Conservation (phyloP, 768 basidiomycete genomes). For the Naganishia vaughanmartiniae region DNA sequence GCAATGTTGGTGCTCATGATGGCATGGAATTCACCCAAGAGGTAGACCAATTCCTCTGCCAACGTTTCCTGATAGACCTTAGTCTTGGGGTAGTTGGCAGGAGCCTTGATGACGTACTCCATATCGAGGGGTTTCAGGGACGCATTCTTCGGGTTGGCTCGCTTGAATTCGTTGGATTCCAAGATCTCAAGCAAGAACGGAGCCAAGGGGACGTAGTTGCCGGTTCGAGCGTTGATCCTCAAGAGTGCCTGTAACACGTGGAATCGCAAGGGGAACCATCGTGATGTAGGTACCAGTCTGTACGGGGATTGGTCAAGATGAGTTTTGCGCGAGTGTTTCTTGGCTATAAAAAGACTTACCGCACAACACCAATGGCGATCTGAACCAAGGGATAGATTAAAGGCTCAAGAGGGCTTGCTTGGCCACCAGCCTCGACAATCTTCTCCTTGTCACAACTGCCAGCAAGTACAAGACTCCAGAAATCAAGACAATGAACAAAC, state of each 20-base stretch:
- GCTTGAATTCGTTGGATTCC: constrained; percentile 65
- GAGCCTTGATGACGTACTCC: constrained; percentile 78
- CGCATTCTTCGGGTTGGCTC: constrained; percentile 70
- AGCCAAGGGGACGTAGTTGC: constrained; percentile 80
- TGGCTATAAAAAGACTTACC: constrained; percentile 58
- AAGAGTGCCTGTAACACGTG: constrained; percentile 85
- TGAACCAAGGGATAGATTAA: constrained; percentile 94
- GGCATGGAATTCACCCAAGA: constrained; percentile 73
- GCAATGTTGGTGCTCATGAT: constrained; percentile 79
- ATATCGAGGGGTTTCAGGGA: constrained; percentile 86
- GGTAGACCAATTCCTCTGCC: constrained; percentile 73
- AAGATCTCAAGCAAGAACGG: constrained; percentile 85
- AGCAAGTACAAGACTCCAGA: constrained; percentile 86
- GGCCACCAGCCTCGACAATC: constrained; percentile 56
- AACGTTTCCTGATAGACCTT: constrained; percentile 78
- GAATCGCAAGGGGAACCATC: constrained; percentile 92
- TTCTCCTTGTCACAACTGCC: constrained; percentile 69
- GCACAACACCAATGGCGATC: constrained; percentile 85
- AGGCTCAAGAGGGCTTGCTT: constrained; percentile 76
- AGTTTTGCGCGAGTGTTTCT: not conserved
- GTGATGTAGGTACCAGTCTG: constrained; percentile 83
- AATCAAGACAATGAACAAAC: constrained; percentile 90
- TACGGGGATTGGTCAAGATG: not conserved
- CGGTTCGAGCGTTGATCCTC: constrained; percentile 76
- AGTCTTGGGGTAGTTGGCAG: constrained; percentile 83